These are phyloP conservation scores for Monosporascus sp. DNA, from an alignment of 2,329 filamentous ascomycete genomes.

Conservation along the genomic window DNA sequence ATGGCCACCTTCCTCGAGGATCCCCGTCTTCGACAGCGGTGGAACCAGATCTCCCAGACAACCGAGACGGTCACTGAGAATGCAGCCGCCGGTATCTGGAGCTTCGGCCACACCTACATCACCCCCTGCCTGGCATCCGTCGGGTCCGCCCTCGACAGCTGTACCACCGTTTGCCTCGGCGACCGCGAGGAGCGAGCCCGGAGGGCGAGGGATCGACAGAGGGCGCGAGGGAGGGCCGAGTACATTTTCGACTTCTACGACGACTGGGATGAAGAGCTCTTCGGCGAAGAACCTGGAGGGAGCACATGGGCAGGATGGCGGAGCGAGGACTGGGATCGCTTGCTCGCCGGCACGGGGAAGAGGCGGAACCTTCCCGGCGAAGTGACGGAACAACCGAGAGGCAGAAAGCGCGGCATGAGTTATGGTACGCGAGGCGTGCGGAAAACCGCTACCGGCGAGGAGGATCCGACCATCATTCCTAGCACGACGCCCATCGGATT, in stretches of 20 bases:
- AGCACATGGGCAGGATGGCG: conserved; percentile 69
- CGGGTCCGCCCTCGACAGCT: conserved; percentile 63
- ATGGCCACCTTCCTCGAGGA: conserved; percentile 65
- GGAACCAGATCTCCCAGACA: conserved; percentile 89
- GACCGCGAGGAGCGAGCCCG: conserved; percentile 70
- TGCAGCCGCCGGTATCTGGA: conserved; percentile 86
- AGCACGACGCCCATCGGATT: conserved; percentile 84
- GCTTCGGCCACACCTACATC: conserved; percentile 81
- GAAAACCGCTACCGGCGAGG: conserved; percentile 43
- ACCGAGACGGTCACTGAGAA: conserved; percentile 86
- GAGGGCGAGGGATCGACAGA: conserved; percentile 59
- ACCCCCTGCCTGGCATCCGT: conserved; percentile 72
- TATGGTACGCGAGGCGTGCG: conserved; percentile 66
- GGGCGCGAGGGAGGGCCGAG: conserved; percentile 62
- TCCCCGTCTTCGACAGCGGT: conserved; percentile 84
- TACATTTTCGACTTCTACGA: conserved; percentile 96
- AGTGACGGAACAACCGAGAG: conserved; percentile 23
- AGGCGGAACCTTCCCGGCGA: conserved; percentile 15
- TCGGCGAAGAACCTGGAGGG: conserved; percentile 36
- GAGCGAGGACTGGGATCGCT: conserved; percentile 76
- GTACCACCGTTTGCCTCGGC: conserved; percentile 65
- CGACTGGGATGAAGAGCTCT: conserved; percentile 75
- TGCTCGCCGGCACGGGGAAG: conserved; percentile 65
- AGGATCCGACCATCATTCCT: conserved; percentile 88
- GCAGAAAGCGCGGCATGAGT: conserved; percentile 75